Evolutionary conservation across 495 filamentous ascomycete genomes (phyloP), one percentile per base, ranked within the genome.

Genomic region (Barbatosphaeria neglecta): DNA sequence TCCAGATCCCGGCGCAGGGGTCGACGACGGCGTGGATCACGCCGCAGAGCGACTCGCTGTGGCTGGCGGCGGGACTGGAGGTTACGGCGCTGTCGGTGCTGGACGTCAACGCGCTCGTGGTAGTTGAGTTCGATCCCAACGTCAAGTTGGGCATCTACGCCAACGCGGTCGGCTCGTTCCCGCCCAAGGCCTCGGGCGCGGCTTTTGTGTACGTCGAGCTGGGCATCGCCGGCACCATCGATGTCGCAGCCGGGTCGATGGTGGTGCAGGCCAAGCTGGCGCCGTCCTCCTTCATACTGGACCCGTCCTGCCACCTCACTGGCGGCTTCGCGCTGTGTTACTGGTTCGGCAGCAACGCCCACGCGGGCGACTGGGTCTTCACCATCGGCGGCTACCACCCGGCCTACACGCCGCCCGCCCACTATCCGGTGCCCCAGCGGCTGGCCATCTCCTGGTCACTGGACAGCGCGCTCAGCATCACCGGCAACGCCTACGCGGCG

Each of bases 301-400:
- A 53, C 16, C 64, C 64, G 0, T 24, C 47, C 6, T 74, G 70
- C 49, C 70, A 74, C 47, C 50, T 77, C 1, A 66, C 61, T 0
- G 74, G 75, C 18, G 71, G 72, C 1, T 69, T 73, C 44, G 69
- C 66, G 0, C 50, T 77, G 15, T 65, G 52, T 37, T 62, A 53
- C 28, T 78, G 73, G 73, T 77, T 75, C 50, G 55, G 50, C 16
- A 20, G 22, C 4, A 16, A 22, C 11, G 23, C 41, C 7, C 44
- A 51, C 20, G 45, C 47, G 13, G 76, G 74, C 7, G 66, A 78
- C 48, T 77, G 58, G 48, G 74, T 77, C 10, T 74, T 78, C 48
- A 69, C 68, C 7, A 46, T 77, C 8, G 75, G 76, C 15, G 75
- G 75, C 7, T 77, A 71, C 49, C 69, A 76, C 53, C 59, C 18